Conservation (phyloP, 768 basidiomycete genomes). For the Xanthoconium stramineum region DNA sequence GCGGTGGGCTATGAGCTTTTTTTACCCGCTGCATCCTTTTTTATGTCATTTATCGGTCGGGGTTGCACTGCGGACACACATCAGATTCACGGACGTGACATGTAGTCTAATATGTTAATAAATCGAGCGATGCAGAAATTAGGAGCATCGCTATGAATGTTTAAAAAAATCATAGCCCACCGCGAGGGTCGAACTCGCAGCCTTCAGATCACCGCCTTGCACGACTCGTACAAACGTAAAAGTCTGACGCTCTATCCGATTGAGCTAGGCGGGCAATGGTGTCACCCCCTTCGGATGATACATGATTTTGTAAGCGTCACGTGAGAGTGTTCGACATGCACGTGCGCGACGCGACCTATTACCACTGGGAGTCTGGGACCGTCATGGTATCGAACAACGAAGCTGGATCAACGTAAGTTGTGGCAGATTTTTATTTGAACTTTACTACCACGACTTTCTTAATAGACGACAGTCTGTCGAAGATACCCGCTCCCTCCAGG, state of each 20-base stretch:
- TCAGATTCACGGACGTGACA: no score
- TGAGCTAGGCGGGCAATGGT: conserved; percentile 57
- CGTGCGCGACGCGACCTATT: conserved; percentile 4
- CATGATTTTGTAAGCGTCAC: conserved; percentile 20
- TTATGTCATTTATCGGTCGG: no score
- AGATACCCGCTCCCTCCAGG: conserved; percentile 21
- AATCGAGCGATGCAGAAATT: no score
- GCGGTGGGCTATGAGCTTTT: conserved; percentile 47
- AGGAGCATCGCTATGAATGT: no score
- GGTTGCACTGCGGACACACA: no score
- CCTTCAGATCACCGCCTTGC: conserved; percentile 63
- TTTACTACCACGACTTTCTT: neutral
- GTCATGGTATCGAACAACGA: conserved; percentile 46
- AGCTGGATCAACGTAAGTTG: conserved; percentile 36
- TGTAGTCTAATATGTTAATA: no score
- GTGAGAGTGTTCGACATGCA: conserved; percentile 17
- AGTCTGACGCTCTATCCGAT: conserved; percentile 69
- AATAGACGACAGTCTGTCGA: neutral
- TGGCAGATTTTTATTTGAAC: neutral
- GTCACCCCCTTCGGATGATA: neutral
- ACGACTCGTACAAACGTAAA: conserved; percentile 38
- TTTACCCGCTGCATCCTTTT: neutral
- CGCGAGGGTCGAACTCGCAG: conserved; percentile 86
- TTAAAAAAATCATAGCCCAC: conserved; percentile 51
- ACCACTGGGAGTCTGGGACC: neutral